Evolutionary conservation across 257 asterid species (phyloP).

Genomic region (Echium plantagineum): DNA sequence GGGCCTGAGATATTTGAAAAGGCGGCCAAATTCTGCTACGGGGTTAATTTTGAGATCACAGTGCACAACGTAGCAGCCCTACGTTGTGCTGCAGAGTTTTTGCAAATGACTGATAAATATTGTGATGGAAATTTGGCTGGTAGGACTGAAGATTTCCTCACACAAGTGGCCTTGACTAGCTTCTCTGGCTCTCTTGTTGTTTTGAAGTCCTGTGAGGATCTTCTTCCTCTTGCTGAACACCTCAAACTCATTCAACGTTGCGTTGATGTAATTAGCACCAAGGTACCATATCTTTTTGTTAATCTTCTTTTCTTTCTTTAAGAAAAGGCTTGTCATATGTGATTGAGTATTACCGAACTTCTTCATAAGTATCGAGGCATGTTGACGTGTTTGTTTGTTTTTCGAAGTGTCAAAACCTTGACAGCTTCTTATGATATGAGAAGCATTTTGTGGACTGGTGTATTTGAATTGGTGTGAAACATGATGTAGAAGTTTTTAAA

Average conservation of each 20-base stretch:
- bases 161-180: slow-evolving; percentile 73
- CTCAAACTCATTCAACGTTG: slow-evolving; percentile 61
- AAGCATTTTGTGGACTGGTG: too few relatives aligned
- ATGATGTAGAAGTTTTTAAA: too few relatives aligned
- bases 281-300: slow-evolving; percentile 28
- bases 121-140: slow-evolving; percentile 65
- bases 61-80: slow-evolving; percentile 88
- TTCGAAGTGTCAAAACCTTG: too few relatives aligned
- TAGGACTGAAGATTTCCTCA: slow-evolving; percentile 72
- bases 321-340: too few relatives aligned
- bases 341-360: too few relatives aligned
- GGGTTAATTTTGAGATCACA: slow-evolving; percentile 92
- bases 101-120: slow-evolving; percentile 80
- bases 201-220: slow-evolving; percentile 72
- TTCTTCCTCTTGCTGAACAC: slow-evolving; percentile 77
- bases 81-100: slow-evolving; percentile 81
- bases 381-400: too few relatives aligned
- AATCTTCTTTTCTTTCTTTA: too few relatives aligned
- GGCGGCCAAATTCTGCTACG: slow-evolving; percentile 89
- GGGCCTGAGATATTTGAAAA: slow-evolving; percentile 89
- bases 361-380: too few relatives aligned
- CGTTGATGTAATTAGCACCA: slow-evolving; percentile 68
- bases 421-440: too few relatives aligned
- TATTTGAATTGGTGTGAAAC: too few relatives aligned
- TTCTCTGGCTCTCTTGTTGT: slow-evolving; percentile 80